These are phyloP conservation scores for Ophiosphaerella herpotricha DNA, from an alignment of 2,329 filamentous ascomycete species.

Conservation along the genomic window DNA sequence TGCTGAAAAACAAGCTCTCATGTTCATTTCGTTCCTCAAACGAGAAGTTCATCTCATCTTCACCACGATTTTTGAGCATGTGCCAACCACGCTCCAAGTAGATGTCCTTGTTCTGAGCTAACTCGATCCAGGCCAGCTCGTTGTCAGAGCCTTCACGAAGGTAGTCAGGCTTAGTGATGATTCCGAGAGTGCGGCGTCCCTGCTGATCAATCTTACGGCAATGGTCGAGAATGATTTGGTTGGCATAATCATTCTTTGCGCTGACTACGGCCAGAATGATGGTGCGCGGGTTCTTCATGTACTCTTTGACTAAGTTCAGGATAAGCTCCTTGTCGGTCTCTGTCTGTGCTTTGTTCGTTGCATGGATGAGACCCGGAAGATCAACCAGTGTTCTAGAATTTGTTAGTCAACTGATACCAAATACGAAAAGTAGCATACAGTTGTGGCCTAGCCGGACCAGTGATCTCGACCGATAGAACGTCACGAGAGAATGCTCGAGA, in stretches of 20 bases:
- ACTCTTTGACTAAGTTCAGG: slow-evolving; percentile 50
- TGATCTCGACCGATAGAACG: slow-evolving; percentile 32
- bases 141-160: slow-evolving; percentile 45
- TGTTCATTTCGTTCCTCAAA: slow-evolving; percentile 48
- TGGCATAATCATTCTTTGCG: slow-evolving; percentile 54
- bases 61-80: slow-evolving; percentile 56
- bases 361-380: slow-evolving; percentile 48
- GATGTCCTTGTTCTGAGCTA: slow-evolving; percentile 47
- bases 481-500: slow-evolving; percentile 23
- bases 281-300: slow-evolving; percentile 62
- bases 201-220: slow-evolving; percentile 54
- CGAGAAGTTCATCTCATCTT: slow-evolving; percentile 41
- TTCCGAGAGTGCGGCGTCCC: slow-evolving; percentile 56
- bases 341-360: slow-evolving; percentile 34
- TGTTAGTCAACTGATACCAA: too few relatives aligned
- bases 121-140: slow-evolving; percentile 46
- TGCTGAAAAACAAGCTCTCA: slow-evolving; percentile 44
- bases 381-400: slow-evolving; percentile 29
- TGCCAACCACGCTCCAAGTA: slow-evolving; percentile 58
- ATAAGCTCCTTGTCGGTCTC: slow-evolving; percentile 41
- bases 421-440: slow-evolving; percentile 6
- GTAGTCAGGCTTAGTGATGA: slow-evolving; percentile 62
- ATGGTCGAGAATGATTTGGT: slow-evolving; percentile 61
- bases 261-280: slow-evolving; percentile 60
- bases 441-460: slow-evolving; percentile 23